Evolutionary conservation across 768 basidiomycete species (phyloP).

Genomic region (Auricularia cornea): DNA sequence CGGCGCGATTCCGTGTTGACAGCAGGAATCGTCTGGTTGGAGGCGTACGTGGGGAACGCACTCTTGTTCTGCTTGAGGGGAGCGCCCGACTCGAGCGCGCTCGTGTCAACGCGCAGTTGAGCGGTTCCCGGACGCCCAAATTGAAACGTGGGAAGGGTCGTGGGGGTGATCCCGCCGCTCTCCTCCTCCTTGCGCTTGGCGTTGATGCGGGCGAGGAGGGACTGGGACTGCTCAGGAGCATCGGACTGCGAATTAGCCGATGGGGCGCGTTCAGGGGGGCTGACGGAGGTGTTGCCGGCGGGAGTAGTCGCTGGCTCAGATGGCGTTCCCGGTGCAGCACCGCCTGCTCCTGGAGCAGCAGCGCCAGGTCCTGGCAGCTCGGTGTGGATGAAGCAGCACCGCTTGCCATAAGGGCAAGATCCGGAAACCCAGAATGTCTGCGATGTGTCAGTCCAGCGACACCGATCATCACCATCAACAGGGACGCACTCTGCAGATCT

Average conservation of each 20-base stretch:
- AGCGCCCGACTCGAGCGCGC: slow-evolving; percentile 33
- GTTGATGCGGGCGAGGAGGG: slow-evolving; percentile 19
- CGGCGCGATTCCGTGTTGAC: slow-evolving; percentile 49
- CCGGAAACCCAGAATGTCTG: slow-evolving; percentile 93
- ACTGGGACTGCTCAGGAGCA: background rate
- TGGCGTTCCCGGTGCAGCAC: slow-evolving; percentile 42
- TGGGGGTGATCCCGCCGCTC: slow-evolving; percentile 38
- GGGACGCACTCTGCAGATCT: slow-evolving; percentile 73
- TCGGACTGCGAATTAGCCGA: background rate
- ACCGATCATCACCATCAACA: slow-evolving; percentile 1
- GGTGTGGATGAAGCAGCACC: slow-evolving; percentile 92
- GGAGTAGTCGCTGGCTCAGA: slow-evolving; percentile 10
- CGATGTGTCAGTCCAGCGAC: slow-evolving; percentile 10
- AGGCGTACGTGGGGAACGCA: slow-evolving; percentile 58
- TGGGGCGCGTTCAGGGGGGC: slow-evolving; percentile 3
- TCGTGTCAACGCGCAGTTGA: slow-evolving; percentile 66
- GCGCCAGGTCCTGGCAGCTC: slow-evolving; percentile 61
- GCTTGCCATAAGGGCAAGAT: slow-evolving; percentile 85
- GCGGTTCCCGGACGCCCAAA: slow-evolving; percentile 59
- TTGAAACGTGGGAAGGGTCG: slow-evolving; percentile 36
- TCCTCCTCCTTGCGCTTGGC: background rate
- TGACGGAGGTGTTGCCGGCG: slow-evolving; percentile 1
- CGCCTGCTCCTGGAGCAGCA: slow-evolving; percentile 29
- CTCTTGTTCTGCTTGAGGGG: slow-evolving; percentile 77
- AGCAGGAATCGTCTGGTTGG: slow-evolving; percentile 37